A percentile compares a stretch with the other conserved stretches of the same genome.
Evolutionary conservation across 352 stramenopile species (phyloP).

Genomic region (Lagenidium giganteum): DNA sequence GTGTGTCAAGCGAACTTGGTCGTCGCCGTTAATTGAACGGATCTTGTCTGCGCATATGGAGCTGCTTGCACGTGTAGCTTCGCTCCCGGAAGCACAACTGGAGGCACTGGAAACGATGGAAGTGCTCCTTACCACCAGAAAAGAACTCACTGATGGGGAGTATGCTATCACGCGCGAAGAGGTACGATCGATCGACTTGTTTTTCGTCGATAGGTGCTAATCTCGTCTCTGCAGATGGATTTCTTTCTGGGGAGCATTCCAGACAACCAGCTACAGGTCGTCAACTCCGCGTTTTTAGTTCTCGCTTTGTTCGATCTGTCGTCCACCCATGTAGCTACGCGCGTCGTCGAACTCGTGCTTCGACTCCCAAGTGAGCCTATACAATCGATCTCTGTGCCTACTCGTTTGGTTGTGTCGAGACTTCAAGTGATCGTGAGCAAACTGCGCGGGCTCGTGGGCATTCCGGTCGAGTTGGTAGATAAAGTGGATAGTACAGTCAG

Average conservation of each 20-base stretch:
- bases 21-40: conserved; percentile 9
- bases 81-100: neutral
- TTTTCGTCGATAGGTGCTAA: neutral
- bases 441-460: neutral
- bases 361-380: neutral
- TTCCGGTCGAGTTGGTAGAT: neutral
- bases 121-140: neutral
- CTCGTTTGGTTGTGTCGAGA: too few relatives aligned
- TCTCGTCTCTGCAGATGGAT: conserved; percentile 1
- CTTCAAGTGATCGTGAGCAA: neutral
- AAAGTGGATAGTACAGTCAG: neutral
- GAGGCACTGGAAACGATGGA: neutral
- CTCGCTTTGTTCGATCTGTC: conserved; percentile 1
- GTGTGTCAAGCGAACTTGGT: conserved; percentile 8
- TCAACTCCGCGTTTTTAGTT: neutral
- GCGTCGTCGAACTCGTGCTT: neutral
- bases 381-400: neutral
- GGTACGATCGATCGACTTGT: conserved; percentile 8
- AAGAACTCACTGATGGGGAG: neutral
- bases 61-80: conserved; percentile 16
- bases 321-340: neutral
- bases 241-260: conserved; percentile 11
- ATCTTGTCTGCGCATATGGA: conserved; percentile 39
- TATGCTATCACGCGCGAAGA: conserved; percentile 25
- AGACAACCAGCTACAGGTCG: neutral